phyloP scores from a whole-genome alignment of 1,284 basidiomycete species.

The Ustilago bromivora region DNA sequence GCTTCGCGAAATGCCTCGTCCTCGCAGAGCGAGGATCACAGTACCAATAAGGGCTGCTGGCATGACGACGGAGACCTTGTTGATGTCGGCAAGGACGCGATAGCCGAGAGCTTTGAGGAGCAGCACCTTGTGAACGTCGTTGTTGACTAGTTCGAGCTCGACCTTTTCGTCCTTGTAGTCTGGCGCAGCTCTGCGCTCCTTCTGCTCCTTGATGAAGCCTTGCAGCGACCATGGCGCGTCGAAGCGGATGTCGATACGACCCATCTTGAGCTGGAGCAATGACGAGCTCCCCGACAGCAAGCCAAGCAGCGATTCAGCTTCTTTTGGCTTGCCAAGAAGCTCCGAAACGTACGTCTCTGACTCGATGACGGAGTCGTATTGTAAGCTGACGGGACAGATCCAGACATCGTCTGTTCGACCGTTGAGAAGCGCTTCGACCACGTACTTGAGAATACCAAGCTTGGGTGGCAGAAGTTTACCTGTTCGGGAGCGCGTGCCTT shows the following conservation, averaged over 20 bases:
- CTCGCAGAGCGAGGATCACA: constrained; percentile 69
- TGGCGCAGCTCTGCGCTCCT: constrained; percentile 48
- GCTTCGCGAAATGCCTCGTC: constrained; percentile 68
- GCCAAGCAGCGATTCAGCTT: constrained; percentile 69
- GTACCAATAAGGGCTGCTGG: constrained; percentile 70
- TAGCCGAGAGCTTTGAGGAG: constrained; percentile 70
- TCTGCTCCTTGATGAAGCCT: constrained; percentile 66
- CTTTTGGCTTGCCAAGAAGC: constrained; percentile 71
- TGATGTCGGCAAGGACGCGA: constrained; percentile 70
- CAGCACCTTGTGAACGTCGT: constrained; percentile 58
- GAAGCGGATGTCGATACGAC: constrained; percentile 70
- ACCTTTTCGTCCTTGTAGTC: constrained; percentile 40
- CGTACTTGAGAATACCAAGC: constrained; percentile 70
- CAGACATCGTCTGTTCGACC: constrained; percentile 68
- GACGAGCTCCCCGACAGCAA: constrained; percentile 66
- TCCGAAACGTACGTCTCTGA: constrained; percentile 70
- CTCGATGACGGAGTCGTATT: constrained; percentile 71
- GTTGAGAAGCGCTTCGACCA: constrained; percentile 67
- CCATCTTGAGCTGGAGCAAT: constrained; percentile 69
- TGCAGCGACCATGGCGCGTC: constrained; percentile 70
- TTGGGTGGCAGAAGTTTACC: constrained; percentile 71
- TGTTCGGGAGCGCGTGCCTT: constrained; percentile 70
- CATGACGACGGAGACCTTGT: constrained; percentile 70
- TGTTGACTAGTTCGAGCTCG: constrained; percentile 52
- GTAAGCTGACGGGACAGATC: constrained; percentile 70